Conservation (phyloP, 73 alveolate genomes). For the Breviolum minutum region DNA sequence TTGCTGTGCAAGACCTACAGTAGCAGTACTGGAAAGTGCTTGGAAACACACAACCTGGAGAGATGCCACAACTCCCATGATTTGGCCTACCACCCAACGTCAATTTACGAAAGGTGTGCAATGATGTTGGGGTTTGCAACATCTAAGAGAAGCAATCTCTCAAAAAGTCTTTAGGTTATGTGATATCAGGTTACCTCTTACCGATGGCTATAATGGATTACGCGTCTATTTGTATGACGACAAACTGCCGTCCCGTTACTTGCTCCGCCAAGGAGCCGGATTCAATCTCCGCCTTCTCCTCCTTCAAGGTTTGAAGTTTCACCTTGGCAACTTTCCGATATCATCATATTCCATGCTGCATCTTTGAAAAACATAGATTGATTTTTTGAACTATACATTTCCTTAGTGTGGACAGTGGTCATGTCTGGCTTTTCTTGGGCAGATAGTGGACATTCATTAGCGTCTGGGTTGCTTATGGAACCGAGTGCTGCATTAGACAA, state of each 20-base stretch:
- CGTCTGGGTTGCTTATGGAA: neutral
- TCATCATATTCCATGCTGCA: neutral
- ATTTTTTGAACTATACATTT: neutral
- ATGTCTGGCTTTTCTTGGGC: no score
- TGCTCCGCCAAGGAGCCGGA: conserved; percentile 12
- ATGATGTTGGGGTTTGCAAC: neutral
- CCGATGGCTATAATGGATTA: neutral
- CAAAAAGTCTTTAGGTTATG: neutral
- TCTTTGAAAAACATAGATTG: neutral
- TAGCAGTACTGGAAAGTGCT: neutral
- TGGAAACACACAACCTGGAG: no score
- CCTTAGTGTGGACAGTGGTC: neutral
- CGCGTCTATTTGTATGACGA: neutral
- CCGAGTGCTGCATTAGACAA: neutral
- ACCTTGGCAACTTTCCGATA: neutral
- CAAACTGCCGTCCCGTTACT: no score
- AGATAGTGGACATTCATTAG: neutral
- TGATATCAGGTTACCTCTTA: no score
- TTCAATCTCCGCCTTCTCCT: conserved; percentile 70
- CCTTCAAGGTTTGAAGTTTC: conserved; percentile 41
- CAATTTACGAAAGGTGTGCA: neutral
- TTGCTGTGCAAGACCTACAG: conserved; percentile 58
- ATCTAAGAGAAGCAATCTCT: neutral
- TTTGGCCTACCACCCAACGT: neutral
- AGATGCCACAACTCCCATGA: neutral